phyloP scores from a whole-genome alignment of 257 asterid genomes.

The Phtheirospermum japonicum region DNA sequence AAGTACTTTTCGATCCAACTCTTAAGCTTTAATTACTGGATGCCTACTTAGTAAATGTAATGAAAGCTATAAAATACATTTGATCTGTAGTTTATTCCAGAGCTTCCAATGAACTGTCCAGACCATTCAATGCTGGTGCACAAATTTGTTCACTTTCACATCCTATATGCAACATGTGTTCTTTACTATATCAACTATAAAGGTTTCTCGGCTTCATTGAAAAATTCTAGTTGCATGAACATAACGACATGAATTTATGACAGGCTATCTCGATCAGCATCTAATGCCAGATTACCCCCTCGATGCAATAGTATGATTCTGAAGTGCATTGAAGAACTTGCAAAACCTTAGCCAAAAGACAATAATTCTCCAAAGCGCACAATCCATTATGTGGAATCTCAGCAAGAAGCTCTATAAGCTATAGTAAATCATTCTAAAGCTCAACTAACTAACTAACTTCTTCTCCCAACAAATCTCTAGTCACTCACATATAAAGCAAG shows the following conservation, averaged over 20 bases:
- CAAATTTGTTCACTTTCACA: slow-evolving; percentile 2
- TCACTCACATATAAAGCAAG: slow-evolving; percentile 8
- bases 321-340: slow-evolving; percentile 3
- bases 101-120: too few relatives aligned
- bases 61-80: slow-evolving; percentile 3
- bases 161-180: neutral
- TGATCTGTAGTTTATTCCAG: too few relatives aligned
- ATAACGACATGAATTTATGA: neutral
- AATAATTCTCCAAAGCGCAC: neutral
- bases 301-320: slow-evolving; percentile 9
- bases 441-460: neutral
- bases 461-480: neutral
- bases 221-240: neutral
- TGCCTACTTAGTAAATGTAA: neutral
- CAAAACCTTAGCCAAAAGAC: slow-evolving; percentile 4
- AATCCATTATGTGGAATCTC: neutral
- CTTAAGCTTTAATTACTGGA: too few relatives aligned
- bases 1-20: neutral
- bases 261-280: slow-evolving; percentile 1
- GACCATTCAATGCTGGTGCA: neutral
- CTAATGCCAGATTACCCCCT: neutral
- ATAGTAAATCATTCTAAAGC: neutral
- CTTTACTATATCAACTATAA: slow-evolving; percentile 1
- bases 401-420: neutral
- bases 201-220: neutral